Evolutionary conservation across 805 yeast genomes (phyloP), one percentile per base, ranked within the genome.

Genomic region (Diddensiella caesifluorescens): DNA sequence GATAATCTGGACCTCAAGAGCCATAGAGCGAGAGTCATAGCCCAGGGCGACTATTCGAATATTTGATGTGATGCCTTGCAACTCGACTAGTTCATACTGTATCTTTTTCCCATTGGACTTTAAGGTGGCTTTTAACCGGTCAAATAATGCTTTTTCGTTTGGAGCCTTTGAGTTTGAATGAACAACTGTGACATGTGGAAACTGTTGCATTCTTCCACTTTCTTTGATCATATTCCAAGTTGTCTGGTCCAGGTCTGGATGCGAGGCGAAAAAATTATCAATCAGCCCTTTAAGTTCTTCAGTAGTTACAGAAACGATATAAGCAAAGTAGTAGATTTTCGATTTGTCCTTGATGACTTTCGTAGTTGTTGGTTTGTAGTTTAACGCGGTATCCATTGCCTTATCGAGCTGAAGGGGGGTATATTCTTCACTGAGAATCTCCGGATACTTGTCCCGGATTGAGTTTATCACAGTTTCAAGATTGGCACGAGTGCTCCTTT

Each of bases 321-420:
- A 15, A 19, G 33, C 40, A 18, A 48, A 26, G 18, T 26, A 38
- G n/a, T 35, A 15, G 20, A n/a, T 32, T 10, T 22, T 25, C 13
- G 12, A 5, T 31, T 32, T 35, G 22, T 12, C 13, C 6, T 44
- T 44, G 26, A 67, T 54, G 3, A 50, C 46, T 38, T 72, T 74
- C 21, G 65, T 65, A 12, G 70, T 59, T 12, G 67, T 58, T 1
- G 95, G 88, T 35, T 65, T 68, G 61, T 77, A 80, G 0, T 54
- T 45, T 20, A 77, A 57, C 0, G 92, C 87, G 10, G 54, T 50
- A 6, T 64, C 45, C 46, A 80, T 77, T 0, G 87, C 83, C 0
- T 32, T 50, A 0, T 61, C 48, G 22, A 79, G 59, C 7, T 63
- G 64, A 1, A 58, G 65, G 0, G 67, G 70, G 0, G 72, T 42